These are phyloP conservation scores for Xylaria telfairii DNA, from an alignment of 495 filamentous ascomycete species.

Conservation along the genomic window DNA sequence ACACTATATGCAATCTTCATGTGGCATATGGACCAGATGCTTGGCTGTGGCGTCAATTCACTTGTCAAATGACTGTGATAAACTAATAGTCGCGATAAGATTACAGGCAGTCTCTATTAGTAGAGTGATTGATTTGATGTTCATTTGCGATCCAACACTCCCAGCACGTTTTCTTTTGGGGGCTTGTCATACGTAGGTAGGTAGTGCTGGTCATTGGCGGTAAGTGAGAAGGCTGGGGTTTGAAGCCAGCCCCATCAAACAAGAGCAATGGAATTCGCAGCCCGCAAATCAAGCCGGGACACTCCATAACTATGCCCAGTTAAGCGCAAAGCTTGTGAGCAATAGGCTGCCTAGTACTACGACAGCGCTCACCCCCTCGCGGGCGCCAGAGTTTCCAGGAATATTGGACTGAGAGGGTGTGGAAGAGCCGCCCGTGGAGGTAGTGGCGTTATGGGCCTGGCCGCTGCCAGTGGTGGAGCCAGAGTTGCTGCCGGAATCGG, in stretches of 20 bases:
- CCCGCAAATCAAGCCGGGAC: background rate
- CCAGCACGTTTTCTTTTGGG: background rate
- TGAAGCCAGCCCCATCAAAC: background rate
- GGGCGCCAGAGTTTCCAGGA: background rate
- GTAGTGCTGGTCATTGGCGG: background rate
- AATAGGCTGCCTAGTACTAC: background rate
- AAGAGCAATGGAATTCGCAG: background rate
- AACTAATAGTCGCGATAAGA: background rate
- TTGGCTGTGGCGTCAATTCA: background rate
- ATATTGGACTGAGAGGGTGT: background rate
- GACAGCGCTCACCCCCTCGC: background rate
- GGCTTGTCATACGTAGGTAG: background rate
- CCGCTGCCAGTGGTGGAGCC: constrained; percentile 34
- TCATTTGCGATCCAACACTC: background rate
- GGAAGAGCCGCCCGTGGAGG: background rate
- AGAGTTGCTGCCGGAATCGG: too few relatives aligned
- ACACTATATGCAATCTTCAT: background rate
- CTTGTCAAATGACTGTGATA: background rate
- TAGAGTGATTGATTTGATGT: background rate
- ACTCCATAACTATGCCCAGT: background rate
- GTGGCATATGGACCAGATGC: background rate
- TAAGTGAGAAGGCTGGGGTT: background rate
- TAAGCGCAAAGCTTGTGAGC: background rate
- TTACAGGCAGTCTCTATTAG: background rate
- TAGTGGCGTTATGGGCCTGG: constrained; percentile 34